These are phyloP conservation scores for Exidia glandulosa DNA, from an alignment of 768 basidiomycete genomes.

Conservation along the genomic window DNA sequence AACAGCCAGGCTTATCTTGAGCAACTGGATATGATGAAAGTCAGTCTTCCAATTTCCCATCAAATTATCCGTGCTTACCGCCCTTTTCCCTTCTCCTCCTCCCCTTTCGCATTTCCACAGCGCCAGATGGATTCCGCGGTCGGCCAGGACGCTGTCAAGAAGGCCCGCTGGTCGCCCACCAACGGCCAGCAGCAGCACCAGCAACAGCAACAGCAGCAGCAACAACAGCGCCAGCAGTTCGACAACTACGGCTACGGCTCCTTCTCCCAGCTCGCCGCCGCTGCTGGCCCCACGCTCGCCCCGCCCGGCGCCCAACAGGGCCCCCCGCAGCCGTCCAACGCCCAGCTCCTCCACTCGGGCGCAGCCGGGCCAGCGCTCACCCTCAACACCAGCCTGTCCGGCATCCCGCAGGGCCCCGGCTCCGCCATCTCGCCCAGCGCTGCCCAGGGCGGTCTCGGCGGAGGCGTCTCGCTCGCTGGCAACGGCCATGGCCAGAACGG, in stretches of 20 bases:
- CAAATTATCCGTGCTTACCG: not conserved
- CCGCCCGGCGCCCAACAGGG: constrained; percentile 30
- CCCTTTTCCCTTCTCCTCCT: not conserved
- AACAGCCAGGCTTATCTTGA: not conserved
- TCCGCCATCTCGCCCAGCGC: not conserved
- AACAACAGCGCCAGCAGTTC: constrained; percentile 48
- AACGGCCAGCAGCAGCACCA: constrained; percentile 28
- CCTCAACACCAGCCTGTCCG: constrained; percentile 45
- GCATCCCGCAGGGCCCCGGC: constrained; percentile 6
- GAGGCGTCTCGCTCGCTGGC: constrained; percentile 38
- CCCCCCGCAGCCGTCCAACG: not conserved
- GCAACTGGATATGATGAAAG: constrained; percentile 88
- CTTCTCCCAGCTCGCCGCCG: constrained; percentile 35
- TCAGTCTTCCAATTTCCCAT: constrained; percentile 17
- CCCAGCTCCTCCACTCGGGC: constrained; percentile 3
- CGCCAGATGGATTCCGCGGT: constrained; percentile 77
- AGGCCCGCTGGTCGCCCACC: constrained; percentile 80
- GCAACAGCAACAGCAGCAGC: constrained; percentile 22
- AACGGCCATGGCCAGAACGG: not conserved
- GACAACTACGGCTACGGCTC: constrained; percentile 84
- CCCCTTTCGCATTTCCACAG: constrained; percentile 27
- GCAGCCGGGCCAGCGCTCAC: constrained; percentile 28
- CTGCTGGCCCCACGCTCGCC: constrained; percentile 52
- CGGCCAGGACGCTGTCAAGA: constrained; percentile 71
- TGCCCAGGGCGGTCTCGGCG: constrained; percentile 31